Conservation (phyloP, 1,139 yeast species). For the Yamadazyma dendronema region DNA sequence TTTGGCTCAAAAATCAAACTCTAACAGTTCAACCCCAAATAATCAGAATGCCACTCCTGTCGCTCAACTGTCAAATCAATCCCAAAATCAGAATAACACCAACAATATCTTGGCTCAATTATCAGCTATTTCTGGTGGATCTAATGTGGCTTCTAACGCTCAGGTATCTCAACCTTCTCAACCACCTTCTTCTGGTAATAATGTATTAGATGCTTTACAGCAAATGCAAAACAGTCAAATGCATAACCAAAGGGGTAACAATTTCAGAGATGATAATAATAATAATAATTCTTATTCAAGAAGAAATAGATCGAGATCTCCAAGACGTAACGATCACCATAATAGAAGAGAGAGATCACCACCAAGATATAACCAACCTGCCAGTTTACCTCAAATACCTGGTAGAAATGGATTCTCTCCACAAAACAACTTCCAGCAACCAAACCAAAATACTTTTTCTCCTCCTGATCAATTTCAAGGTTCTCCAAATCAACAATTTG, state of each 20-base stretch:
- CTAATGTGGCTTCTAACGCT: constrained; percentile 17
- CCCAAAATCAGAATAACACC: constrained; percentile 20
- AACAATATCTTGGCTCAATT: constrained; percentile 45
- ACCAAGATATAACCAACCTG: constrained; percentile 22
- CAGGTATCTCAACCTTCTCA: constrained; percentile 11
- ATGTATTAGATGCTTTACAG: constrained; percentile 43
- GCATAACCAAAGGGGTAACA: constrained; percentile 8
- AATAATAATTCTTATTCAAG: constrained; percentile 38
- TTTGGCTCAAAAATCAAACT: constrained; percentile 39
- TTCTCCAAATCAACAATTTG: constrained; percentile 2
- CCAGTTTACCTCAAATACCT: constrained; percentile 16
- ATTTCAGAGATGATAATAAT: constrained; percentile 22
- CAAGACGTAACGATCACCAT: constrained; percentile 37
- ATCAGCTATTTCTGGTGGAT: constrained; percentile 39
- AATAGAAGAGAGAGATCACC: constrained; percentile 20
- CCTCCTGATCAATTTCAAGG: constrained; percentile 3
- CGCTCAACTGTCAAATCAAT: constrained; percentile 11
- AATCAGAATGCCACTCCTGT: constrained; percentile 12
- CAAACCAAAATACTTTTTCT: background rate
- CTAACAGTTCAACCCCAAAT: constrained; percentile 26
- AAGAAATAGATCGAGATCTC: constrained; percentile 60
- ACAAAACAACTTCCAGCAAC: constrained; percentile 10
- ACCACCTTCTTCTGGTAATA: constrained; percentile 22
- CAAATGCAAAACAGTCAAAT: constrained; percentile 33
- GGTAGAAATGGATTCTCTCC: constrained; percentile 9